phyloP scores from a whole-genome alignment of 345 rosid species.

The Linum lewisii region DNA sequence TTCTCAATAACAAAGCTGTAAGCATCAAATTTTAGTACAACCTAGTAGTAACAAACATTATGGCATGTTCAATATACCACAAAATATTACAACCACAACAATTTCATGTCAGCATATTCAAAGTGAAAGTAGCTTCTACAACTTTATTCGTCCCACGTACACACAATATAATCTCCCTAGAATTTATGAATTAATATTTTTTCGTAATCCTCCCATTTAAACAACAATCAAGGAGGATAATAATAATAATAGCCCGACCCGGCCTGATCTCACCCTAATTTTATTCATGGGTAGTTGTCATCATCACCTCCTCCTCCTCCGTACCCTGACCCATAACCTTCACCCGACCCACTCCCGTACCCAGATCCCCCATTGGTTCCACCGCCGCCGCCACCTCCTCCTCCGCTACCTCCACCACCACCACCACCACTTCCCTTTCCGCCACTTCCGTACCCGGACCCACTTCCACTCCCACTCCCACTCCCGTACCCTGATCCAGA shows the following conservation, averaged over 20 bases:
- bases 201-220: neutral
- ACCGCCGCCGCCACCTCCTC: slow-evolving; percentile 8
- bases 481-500: slow-evolving; percentile 22
- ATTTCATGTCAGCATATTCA: neutral
- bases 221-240: slow-evolving; percentile 6
- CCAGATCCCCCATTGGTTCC: slow-evolving; percentile 10
- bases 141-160: slow-evolving; percentile 14
- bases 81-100: neutral
- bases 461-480: slow-evolving; percentile 23
- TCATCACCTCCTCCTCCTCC: slow-evolving; percentile 15
- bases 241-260: too few relatives aligned
- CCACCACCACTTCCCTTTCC: slow-evolving; percentile 17
- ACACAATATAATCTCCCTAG: too few relatives aligned
- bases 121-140: slow-evolving; percentile 3
- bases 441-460: slow-evolving; percentile 19
- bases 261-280: neutral
- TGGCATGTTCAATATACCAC: slow-evolving; percentile 6
- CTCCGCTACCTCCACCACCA: slow-evolving; percentile 13
- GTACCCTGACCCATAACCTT: slow-evolving; percentile 16
- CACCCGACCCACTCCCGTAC: slow-evolving; percentile 11
- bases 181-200: too few relatives aligned
- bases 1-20: too few relatives aligned
- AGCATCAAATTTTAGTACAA: too few relatives aligned
- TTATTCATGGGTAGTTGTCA: slow-evolving; percentile 20
- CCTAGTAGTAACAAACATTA: too few relatives aligned